Evolutionary conservation across 768 basidiomycete species (phyloP).

Genomic region (Suillus placidus): DNA sequence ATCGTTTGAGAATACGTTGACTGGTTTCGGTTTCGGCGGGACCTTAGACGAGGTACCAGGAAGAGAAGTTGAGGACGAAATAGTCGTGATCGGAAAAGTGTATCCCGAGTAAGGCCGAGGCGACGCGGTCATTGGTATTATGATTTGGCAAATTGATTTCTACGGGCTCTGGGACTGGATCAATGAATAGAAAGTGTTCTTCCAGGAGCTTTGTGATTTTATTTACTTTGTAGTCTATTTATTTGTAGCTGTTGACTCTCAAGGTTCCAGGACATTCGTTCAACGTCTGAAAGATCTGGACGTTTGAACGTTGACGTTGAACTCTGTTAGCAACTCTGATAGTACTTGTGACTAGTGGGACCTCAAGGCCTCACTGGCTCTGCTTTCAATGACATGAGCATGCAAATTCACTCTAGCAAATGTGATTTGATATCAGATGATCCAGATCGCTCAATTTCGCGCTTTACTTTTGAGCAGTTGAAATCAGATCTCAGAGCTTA

Average conservation of each 20-base stretch:
- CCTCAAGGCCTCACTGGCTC: background rate
- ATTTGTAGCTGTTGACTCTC: background rate
- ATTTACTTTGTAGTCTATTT: background rate
- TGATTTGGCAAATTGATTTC: background rate
- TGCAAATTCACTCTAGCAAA: background rate
- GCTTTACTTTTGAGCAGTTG: background rate
- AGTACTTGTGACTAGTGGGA: background rate
- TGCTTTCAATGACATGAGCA: background rate
- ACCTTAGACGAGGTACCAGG: constrained; percentile 23
- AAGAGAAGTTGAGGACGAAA: constrained; percentile 26
- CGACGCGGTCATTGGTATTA: background rate
- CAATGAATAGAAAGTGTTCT: background rate
- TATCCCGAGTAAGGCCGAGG: constrained; percentile 14
- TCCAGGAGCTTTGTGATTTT: background rate
- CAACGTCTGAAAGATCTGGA: too few species aligned
- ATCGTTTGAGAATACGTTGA: constrained; percentile 70
- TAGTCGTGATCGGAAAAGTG: constrained; percentile 19
- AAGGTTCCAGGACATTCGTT: background rate
- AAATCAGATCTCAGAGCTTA: background rate
- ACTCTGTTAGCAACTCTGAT: background rate
- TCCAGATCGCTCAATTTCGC: background rate
- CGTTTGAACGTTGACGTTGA: too few species aligned
- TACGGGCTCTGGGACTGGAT: background rate
- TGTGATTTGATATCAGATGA: background rate
- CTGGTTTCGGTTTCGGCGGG: constrained; percentile 43